These are phyloP conservation scores for Leccinum solheimii DNA, from an alignment of 1,284 basidiomycete species.

Conservation along the genomic window DNA sequence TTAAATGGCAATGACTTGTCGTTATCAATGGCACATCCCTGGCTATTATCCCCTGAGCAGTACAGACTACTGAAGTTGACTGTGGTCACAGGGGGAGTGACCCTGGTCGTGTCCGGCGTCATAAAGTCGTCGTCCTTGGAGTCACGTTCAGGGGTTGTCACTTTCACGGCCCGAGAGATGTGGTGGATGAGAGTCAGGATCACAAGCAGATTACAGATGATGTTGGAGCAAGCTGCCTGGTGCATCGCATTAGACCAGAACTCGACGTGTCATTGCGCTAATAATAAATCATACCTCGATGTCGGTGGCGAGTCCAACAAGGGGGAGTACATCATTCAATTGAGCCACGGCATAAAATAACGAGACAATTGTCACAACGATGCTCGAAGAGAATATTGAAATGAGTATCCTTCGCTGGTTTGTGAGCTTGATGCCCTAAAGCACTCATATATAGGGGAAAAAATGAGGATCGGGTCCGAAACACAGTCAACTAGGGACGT, in stretches of 20 bases:
- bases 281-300: constrained; percentile 20
- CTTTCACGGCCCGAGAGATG: not conserved
- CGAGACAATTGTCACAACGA: constrained; percentile 17
- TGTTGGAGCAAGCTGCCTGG: constrained; percentile 16
- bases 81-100: constrained; percentile 11
- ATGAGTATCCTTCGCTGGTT: constrained; percentile 12
- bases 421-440: constrained; percentile 18
- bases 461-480: constrained; percentile 21
- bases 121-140: constrained; percentile 6
- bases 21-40: not conserved
- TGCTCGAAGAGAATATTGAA: constrained; percentile 19
- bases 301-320: constrained; percentile 13
- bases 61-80: not conserved
- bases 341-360: constrained; percentile 23
- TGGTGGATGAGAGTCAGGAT: constrained; percentile 18
- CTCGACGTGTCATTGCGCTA: not conserved
- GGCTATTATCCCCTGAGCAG: not conserved
- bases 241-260: constrained; percentile 2
- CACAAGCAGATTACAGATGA: constrained; percentile 25
- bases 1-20: not conserved
- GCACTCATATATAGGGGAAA: constrained; percentile 12
- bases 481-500: constrained; percentile 16
- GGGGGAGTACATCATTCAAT: constrained; percentile 4
- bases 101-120: not conserved
- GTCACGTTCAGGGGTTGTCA: not conserved